Evolutionary conservation across 2,329 filamentous ascomycete genomes (phyloP), one percentile per base, ranked within the genome.

Genomic region (Trichothecium sympodiale): DNA sequence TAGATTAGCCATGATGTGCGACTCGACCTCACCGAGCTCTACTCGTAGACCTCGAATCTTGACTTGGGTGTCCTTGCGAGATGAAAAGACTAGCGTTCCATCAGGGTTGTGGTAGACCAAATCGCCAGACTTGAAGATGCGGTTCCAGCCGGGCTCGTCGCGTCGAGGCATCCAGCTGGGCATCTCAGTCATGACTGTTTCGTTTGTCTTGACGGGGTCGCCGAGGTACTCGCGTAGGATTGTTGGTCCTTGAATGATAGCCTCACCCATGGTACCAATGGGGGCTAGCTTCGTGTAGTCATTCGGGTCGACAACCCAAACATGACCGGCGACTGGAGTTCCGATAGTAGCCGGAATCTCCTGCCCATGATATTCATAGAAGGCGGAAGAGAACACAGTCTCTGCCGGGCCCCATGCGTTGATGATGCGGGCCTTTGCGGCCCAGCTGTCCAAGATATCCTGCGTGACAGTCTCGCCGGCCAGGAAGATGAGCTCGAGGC

Each of bases 141-240:
- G 18, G 16, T 23, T 12, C 31, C 31, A 33, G n/a, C n/a, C 15
- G 10, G n/a, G 16, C 12, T 14, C n/a, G 5, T 12, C 4, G 47
- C 20, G 26, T 20, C 27, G 20, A 13, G 33, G 29, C 12, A 20
- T 14, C 33, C 36, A 23, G 18, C 7, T 18, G 30, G 14, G 12
- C 28, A 31, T 39, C 20, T n/a, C 36, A 31, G 17, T 29, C 13
- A 35, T 16, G 25, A 28, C 3, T 2, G 42, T 41, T 3, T 41
- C 9, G 38, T 51, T 37, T 56, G 62, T 54, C 3, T 15, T 10
- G n/a, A 37, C 17, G 20, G 47, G 6, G 13, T 49, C 41, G 36
- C 65, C 62, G n/a, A 69, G 48, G 37, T 73, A 74, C 26, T 66
- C 65, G 26, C 60, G 52, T 17, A 62, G 64, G n/a, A 73, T 10